A percentile compares a stretch with the other conserved stretches of the same genome.
phyloP scores from a whole-genome alignment of 2,329 filamentous ascomycete genomes.

The Cyphellophora attinorum region DNA sequence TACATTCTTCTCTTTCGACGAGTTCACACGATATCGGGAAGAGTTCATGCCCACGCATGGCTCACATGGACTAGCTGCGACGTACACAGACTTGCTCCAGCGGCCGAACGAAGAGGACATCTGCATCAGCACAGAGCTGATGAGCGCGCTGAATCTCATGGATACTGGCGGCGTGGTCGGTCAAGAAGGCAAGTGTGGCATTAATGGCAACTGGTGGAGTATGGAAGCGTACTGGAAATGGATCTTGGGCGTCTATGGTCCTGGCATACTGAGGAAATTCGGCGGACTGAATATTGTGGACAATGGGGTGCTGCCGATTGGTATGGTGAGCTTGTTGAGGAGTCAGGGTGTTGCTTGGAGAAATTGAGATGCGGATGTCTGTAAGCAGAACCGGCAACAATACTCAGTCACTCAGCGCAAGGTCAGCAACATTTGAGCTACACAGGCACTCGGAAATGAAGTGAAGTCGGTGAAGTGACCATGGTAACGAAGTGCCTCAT shows the following conservation, averaged over 20 bases:
- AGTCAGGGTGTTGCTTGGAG: slow-evolving; percentile 32
- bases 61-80: slow-evolving; percentile 16
- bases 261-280: slow-evolving; percentile 30
- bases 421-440: too few relatives aligned
- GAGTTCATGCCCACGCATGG: slow-evolving; percentile 18
- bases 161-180: neutral
- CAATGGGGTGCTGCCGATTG: slow-evolving; percentile 30
- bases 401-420: too few relatives aligned
- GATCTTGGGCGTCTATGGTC: slow-evolving; percentile 30
- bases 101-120: slow-evolving; percentile 25
- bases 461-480: too few relatives aligned
- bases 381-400: too few relatives aligned
- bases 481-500: too few relatives aligned
- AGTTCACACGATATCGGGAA: slow-evolving; percentile 28
- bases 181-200: slow-evolving; percentile 5
- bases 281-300: slow-evolving; percentile 31
- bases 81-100: slow-evolving; percentile 24
- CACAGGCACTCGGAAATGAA: too few relatives aligned
- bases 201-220: slow-evolving; percentile 7
- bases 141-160: slow-evolving; percentile 5
- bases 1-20: slow-evolving; percentile 17
- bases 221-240: slow-evolving; percentile 31
- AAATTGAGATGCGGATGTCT: too few relatives aligned
- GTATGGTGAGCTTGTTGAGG: slow-evolving; percentile 32
- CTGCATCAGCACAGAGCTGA: slow-evolving; percentile 21